phyloP scores from a whole-genome alignment of 2,329 filamentous ascomycete species.

The Xylariaceae sp. region DNA sequence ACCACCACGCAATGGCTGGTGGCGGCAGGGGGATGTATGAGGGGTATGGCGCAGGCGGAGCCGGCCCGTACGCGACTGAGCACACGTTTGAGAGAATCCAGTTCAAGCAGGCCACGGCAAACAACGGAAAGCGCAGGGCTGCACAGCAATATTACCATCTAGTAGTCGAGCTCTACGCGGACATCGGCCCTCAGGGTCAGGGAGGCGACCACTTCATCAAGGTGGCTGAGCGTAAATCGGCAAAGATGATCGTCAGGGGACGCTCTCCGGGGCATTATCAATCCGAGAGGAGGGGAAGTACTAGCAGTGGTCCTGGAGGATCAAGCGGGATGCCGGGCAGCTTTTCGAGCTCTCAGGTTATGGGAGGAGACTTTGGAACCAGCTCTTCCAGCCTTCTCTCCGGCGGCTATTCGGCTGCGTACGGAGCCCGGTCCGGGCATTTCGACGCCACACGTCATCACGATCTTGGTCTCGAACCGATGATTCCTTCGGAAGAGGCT shows the following conservation, averaged over 20 bases:
- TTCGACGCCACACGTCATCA: conserved; percentile 41
- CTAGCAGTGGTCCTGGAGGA: conserved; percentile 62
- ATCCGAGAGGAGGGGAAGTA: conserved; percentile 61
- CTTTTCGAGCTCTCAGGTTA: conserved; percentile 36
- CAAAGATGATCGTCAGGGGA: conserved; percentile 81
- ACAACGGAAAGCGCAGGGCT: conserved; percentile 85
- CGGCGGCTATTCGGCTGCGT: conserved; percentile 32
- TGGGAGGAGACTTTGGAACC: conserved; percentile 36
- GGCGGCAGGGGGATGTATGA: conserved; percentile 38
- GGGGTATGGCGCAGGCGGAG: conserved; percentile 33
- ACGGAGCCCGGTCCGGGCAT: conserved; percentile 37
- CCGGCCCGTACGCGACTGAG: conserved; percentile 42
- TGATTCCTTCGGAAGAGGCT: conserved; percentile 47
- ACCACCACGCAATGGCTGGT: conserved; percentile 32
- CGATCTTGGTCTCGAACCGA: conserved; percentile 45
- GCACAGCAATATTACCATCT: conserved; percentile 91
- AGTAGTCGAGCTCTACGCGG: conserved; percentile 76
- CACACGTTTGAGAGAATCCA: conserved; percentile 82
- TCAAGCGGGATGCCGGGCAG: conserved; percentile 52
- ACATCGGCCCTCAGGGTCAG: conserved; percentile 48
- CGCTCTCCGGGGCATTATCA: conserved; percentile 78
- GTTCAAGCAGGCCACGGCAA: conserved; percentile 89
- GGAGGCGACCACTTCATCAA: conserved; percentile 56
- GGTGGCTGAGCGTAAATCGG: conserved; percentile 66
- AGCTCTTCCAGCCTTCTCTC: conserved; percentile 37